phyloP scores from a whole-genome alignment of 192 early-diverging fungal genomes.

The Piromyces finnis region DNA sequence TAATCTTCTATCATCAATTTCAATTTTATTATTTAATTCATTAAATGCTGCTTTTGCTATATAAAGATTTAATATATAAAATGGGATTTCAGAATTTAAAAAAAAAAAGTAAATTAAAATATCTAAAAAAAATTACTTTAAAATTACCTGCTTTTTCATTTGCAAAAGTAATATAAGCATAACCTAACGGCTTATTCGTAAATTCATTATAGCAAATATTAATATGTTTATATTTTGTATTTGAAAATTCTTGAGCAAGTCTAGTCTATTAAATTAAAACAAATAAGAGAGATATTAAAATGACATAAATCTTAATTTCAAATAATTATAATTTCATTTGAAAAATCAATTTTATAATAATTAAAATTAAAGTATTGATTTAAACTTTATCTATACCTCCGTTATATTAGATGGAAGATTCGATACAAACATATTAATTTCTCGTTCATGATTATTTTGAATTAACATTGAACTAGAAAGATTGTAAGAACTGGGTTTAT shows the following conservation, averaged over 20 bases:
- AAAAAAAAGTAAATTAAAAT: too few relatives aligned
- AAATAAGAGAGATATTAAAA: too few relatives aligned
- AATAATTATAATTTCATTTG: too few relatives aligned
- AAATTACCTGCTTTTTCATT: background rate
- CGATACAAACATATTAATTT: background rate
- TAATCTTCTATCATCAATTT: background rate
- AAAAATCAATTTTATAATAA: too few relatives aligned
- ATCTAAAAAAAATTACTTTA: too few relatives aligned
- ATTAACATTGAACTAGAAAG: background rate
- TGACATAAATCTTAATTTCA: too few relatives aligned
- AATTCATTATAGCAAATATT: background rate
- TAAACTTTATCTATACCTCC: background rate
- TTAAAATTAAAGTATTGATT: too few relatives aligned
- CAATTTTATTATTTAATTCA: background rate
- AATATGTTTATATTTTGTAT: background rate
- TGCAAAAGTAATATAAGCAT: background rate
- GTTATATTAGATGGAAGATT: background rate
- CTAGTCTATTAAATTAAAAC: background rate
- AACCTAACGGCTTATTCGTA: background rate
- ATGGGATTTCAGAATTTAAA: too few relatives aligned
- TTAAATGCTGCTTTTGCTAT: background rate
- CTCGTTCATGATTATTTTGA: background rate
- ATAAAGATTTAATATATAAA: too few relatives aligned
- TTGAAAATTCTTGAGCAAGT: background rate
- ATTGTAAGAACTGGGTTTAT: background rate